Percentiles rank a stretch among this genome's conserved stretches.
Conservation (phyloP, 2,329 filamentous ascomycete genomes). For the Geosmithia flava region DNA sequence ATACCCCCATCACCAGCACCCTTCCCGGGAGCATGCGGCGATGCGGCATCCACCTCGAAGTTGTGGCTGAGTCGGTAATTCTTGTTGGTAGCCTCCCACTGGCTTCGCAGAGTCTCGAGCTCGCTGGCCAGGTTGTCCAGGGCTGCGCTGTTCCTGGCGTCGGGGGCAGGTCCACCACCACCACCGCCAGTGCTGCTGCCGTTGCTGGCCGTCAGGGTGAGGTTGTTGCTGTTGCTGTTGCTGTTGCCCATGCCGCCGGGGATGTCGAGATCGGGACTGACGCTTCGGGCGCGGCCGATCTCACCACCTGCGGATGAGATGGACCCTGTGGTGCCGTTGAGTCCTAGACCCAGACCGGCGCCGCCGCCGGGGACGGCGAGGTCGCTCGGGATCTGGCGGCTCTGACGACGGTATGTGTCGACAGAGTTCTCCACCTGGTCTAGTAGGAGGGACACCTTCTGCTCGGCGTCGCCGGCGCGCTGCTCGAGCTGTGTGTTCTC, state of each 20-base stretch:
- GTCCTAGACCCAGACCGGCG: constrained; percentile 23
- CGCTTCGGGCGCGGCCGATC: background rate
- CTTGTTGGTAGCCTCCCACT: constrained; percentile 95
- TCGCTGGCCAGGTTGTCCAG: constrained; percentile 87
- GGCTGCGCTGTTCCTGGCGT: constrained; percentile 49
- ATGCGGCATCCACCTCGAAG: constrained; percentile 64
- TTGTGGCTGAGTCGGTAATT: constrained; percentile 84
- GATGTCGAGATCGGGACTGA: constrained; percentile 40
- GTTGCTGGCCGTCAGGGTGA: constrained; percentile 35
- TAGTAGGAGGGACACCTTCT: constrained; percentile 82
- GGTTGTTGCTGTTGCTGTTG: constrained; percentile 14
- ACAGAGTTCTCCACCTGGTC: constrained; percentile 92
- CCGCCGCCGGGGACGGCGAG: constrained; percentile 27
- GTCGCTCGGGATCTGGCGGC: constrained; percentile 41
- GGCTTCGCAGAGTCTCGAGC: constrained; percentile 75
- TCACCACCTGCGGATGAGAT: constrained; percentile 22
- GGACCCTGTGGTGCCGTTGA: constrained; percentile 39
- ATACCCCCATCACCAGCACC: constrained; percentile 30
- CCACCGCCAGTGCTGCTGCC: too few relatives aligned
- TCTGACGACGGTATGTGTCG: constrained; percentile 81
- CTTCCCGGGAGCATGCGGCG: constrained; percentile 14
- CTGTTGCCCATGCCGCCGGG: constrained; percentile 40
- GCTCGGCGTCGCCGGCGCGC: constrained; percentile 79
- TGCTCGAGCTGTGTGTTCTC: constrained; percentile 75
- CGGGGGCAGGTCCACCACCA: constrained; percentile 11